Percentiles rank a stretch among this genome's conserved stretches.
phyloP scores from a whole-genome alignment of 331 rosid species.

The Phaseolus coccineus region DNA sequence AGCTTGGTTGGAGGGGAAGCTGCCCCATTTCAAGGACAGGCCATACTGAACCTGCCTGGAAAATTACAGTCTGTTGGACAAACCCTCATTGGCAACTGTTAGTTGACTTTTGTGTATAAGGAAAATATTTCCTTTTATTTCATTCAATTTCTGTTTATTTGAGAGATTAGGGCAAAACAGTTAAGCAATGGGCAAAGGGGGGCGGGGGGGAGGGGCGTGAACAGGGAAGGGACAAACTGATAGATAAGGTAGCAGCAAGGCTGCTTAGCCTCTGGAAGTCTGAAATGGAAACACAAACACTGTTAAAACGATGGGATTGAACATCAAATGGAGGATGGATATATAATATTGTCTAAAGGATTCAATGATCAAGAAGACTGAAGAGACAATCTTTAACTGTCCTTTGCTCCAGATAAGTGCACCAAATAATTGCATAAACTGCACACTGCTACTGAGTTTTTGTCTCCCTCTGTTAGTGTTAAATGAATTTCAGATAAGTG shows the following conservation, averaged over 20 bases:
- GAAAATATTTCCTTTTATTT: constrained; percentile 25
- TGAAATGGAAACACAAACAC: constrained; percentile 35
- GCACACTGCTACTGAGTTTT: constrained; percentile 14
- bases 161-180: neutral
- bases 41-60: neutral
- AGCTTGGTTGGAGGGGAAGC: constrained; percentile 9
- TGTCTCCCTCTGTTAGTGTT: neutral
- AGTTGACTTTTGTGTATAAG: constrained; percentile 11
- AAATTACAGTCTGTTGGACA: constrained; percentile 1
- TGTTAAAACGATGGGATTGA: neutral
- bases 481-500: neutral
- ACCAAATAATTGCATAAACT: constrained; percentile 34
- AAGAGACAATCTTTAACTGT: constrained; percentile 24
- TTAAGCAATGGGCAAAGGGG: neutral
- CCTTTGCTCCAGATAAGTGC: constrained; percentile 13
- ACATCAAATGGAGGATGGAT: constrained; percentile 12
- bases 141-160: constrained; percentile 15
- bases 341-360: neutral
- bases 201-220: neutral
- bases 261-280: constrained; percentile 11
- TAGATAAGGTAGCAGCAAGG: constrained; percentile 18
- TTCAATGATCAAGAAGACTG: neutral
- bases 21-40: constrained; percentile 23
- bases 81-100: constrained; percentile 4
- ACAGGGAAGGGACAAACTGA: constrained; percentile 13